A percentile compares a stretch with the other conserved stretches of the same genome.
Evolutionary conservation across 78 protist species (phyloP).

Genomic region (Diacronema lutheri): DNA sequence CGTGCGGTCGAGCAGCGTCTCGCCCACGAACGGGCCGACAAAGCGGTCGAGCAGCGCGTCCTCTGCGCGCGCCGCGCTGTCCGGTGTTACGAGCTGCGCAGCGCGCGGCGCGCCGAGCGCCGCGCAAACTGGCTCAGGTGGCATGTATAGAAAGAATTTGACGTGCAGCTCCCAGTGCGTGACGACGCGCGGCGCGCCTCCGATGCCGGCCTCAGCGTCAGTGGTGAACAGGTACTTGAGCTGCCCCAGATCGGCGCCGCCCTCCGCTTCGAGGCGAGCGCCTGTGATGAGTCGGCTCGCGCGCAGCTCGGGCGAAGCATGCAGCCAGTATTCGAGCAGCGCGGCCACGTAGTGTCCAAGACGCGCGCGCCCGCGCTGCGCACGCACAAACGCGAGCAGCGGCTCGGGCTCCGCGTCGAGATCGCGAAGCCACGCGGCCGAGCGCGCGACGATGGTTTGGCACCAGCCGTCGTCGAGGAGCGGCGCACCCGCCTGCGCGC

Average conservation of each 20-base stretch:
- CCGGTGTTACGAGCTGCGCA: too few species aligned
- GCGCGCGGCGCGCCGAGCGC: too few species aligned
- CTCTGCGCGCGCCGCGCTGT: too few species aligned
- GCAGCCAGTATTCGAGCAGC: constrained; percentile 8
- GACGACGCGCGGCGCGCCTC: background rate
- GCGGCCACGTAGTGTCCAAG: background rate
- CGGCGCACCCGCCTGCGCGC: background rate
- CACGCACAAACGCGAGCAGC: background rate
- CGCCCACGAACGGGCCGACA: constrained; percentile 12
- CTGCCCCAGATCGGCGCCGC: too few species aligned
- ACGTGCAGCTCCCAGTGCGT: background rate
- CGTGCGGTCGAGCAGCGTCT: background rate
- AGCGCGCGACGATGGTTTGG: background rate
- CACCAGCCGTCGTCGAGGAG: background rate
- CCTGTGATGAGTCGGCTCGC: too few species aligned
- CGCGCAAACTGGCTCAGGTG: too few species aligned
- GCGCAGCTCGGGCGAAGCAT: background rate
- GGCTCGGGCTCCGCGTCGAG: background rate
- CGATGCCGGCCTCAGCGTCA: too few species aligned
- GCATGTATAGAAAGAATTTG: constrained; percentile 7
- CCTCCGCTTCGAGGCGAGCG: too few species aligned
- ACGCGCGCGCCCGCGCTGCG: background rate
- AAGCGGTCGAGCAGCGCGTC: background rate
- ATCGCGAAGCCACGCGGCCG: background rate
- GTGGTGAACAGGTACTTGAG: too few species aligned